Percentiles rank a stretch among this genome's conserved stretches.
These are phyloP conservation scores for Mycena indigotica DNA, from an alignment of 768 basidiomycete genomes.

Conservation along the genomic window DNA sequence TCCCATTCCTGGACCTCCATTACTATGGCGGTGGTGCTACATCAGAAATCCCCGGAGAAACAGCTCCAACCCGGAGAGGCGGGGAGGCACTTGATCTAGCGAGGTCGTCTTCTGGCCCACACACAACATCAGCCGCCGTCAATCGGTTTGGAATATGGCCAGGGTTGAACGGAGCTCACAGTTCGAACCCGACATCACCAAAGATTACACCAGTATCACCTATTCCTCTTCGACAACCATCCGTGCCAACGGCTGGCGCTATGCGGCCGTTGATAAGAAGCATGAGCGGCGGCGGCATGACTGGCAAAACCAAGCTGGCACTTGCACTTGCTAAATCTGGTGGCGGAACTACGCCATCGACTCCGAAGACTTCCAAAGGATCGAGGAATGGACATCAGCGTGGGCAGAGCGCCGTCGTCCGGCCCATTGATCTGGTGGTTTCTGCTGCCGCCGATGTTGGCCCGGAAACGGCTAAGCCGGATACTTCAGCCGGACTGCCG, in stretches of 20 bases:
- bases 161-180: neutral
- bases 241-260: too few relatives aligned
- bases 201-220: slow-evolving; percentile 15
- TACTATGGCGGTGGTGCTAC: slow-evolving; percentile 46
- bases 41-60: slow-evolving; percentile 2
- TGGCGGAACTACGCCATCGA: slow-evolving; percentile 2
- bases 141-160: slow-evolving; percentile 9
- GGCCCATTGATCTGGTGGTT: slow-evolving; percentile 41
- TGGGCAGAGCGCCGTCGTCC: slow-evolving; percentile 44
- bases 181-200: neutral
- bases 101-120: slow-evolving; percentile 20
- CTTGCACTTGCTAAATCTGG: neutral
- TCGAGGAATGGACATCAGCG: slow-evolving; percentile 38
- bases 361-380: slow-evolving; percentile 4
- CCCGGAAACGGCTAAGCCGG: neutral
- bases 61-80: slow-evolving; percentile 15
- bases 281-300: slow-evolving; percentile 8
- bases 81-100: slow-evolving; percentile 46
- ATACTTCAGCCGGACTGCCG: neutral
- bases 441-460: slow-evolving; percentile 29
- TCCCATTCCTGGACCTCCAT: slow-evolving; percentile 76
- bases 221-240: slow-evolving; percentile 22
- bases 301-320: slow-evolving; percentile 1
- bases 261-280: slow-evolving; percentile 16
- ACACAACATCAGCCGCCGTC: slow-evolving; percentile 3